Evolutionary conservation across 129 eudicot genomes (phyloP).

Genomic region (Daucus carota): DNA sequence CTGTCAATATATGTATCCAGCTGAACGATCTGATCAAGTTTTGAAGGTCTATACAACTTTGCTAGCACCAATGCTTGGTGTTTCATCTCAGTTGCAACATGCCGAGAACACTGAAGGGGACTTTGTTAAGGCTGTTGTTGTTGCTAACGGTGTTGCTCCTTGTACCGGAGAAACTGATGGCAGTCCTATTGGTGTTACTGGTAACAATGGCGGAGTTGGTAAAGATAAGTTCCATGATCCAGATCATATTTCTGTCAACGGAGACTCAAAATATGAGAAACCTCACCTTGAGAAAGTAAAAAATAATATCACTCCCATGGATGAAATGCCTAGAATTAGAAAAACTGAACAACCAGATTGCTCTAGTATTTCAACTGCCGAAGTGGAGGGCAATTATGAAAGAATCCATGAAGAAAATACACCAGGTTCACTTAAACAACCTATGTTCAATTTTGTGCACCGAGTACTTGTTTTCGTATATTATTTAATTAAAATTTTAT

Average conservation of each 20-base stretch:
- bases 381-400: constrained; percentile 17
- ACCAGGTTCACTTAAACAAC: constrained; percentile 10
- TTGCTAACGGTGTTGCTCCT: constrained; percentile 18
- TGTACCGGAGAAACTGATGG: constrained; percentile 23
- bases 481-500: background rate
- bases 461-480: background rate
- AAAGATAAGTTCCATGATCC: constrained; percentile 20
- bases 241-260: constrained; percentile 15
- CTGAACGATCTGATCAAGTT: constrained; percentile 52
- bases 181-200: constrained; percentile 21
- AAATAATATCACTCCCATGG: constrained; percentile 11
- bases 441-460: background rate
- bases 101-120: constrained; percentile 33
- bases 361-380: constrained; percentile 3
- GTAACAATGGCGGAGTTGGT: constrained; percentile 32
- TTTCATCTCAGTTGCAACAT: constrained; percentile 26
- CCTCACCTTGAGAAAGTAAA: constrained; percentile 25
- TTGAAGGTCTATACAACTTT: constrained; percentile 52
- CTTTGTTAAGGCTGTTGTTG: constrained; percentile 30
- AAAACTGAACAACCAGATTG: constrained; percentile 21
- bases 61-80: constrained; percentile 41
- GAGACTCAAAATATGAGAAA: constrained; percentile 20
- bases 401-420: constrained; percentile 12
- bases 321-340: constrained; percentile 24
- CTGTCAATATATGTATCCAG: constrained; percentile 56